Conservation (phyloP, 176 grass and related monocot species). For the Chrysopogon serrulatus region DNA sequence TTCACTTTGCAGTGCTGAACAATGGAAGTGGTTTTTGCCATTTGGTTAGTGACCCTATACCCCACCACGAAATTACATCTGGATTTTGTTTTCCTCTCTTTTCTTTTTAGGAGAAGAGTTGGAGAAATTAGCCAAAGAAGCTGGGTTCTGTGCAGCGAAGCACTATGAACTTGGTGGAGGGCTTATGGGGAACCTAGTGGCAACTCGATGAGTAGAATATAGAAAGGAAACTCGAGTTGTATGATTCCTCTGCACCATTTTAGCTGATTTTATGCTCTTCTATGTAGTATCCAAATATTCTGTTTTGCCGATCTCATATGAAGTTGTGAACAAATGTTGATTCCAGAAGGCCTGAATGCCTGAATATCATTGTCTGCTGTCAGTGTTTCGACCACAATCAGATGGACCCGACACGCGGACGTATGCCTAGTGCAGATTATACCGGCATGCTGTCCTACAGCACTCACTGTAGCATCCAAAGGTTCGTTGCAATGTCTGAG, state of each 20-base stretch:
- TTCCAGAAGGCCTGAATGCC: neutral
- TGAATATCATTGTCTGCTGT: neutral
- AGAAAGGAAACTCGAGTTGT: neutral
- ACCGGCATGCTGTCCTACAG: neutral
- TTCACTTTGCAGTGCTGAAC: neutral
- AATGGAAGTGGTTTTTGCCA: neutral
- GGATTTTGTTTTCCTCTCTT: neutral
- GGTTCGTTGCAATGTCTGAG: neutral
- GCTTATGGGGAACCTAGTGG: constrained; percentile 81
- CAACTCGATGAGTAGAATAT: constrained; percentile 39
- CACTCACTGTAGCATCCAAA: neutral
- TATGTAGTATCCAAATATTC: neutral
- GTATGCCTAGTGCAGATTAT: neutral
- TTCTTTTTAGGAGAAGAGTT: constrained; percentile 58
- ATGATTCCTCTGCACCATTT: neutral
- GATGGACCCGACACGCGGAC: neutral
- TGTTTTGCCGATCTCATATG: neutral
- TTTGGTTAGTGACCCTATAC: neutral
- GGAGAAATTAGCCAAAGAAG: constrained; percentile 69
- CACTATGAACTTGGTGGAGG: constrained; percentile 84
- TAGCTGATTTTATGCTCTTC: neutral
- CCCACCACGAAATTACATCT: neutral
- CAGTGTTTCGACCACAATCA: neutral
- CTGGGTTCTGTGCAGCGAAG: constrained; percentile 63
- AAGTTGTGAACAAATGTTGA: neutral